Percentiles rank a stretch among this genome's conserved stretches.
phyloP scores from a whole-genome alignment of 2,329 filamentous ascomycete genomes.

The Alternaria sp. region DNA sequence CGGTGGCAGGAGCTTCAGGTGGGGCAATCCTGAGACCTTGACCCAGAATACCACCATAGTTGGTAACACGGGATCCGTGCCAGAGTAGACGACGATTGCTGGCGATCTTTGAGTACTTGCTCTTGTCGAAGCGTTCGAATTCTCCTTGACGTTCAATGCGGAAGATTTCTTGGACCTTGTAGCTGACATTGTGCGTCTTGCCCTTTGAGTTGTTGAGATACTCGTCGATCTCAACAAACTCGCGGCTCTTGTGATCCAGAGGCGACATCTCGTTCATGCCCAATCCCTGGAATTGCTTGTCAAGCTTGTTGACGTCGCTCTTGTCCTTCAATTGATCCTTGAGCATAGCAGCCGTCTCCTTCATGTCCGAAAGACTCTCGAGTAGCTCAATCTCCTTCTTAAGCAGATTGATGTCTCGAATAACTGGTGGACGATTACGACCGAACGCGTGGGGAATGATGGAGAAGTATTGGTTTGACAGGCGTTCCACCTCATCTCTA shows the following conservation, averaged over 20 bases:
- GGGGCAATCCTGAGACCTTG: conserved; percentile 92
- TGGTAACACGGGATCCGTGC: conserved; percentile 86
- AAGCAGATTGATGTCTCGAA: conserved; percentile 64
- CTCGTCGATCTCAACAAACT: conserved; percentile 70
- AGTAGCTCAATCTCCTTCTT: conserved; percentile 82
- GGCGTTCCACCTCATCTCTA: conserved; percentile 63
- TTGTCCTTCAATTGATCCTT: conserved; percentile 65
- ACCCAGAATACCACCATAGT: conserved; percentile 86
- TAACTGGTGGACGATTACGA: conserved; percentile 74
- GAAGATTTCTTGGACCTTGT: conserved; percentile 78
- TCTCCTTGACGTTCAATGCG: conserved; percentile 81
- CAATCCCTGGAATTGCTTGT: conserved; percentile 76
- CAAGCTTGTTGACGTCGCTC: conserved; percentile 69
- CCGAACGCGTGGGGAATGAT: conserved; percentile 85
- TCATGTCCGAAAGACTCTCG: conserved; percentile 85
- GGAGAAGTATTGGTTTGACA: conserved; percentile 83
- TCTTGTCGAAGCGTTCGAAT: conserved; percentile 70
- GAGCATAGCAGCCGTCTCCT: conserved; percentile 80
- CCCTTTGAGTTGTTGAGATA: conserved; percentile 76
- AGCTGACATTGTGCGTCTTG: conserved; percentile 68
- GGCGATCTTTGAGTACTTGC: conserved; percentile 61
- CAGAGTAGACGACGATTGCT: conserved; percentile 80
- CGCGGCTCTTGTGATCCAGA: conserved; percentile 65
- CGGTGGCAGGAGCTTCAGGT: conserved; percentile 78
- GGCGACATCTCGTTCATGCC: conserved; percentile 79